A percentile compares a stretch with the other conserved stretches of the same genome.
phyloP scores from a whole-genome alignment of 495 filamentous ascomycete species.

The Penicillium simplicissimum region DNA sequence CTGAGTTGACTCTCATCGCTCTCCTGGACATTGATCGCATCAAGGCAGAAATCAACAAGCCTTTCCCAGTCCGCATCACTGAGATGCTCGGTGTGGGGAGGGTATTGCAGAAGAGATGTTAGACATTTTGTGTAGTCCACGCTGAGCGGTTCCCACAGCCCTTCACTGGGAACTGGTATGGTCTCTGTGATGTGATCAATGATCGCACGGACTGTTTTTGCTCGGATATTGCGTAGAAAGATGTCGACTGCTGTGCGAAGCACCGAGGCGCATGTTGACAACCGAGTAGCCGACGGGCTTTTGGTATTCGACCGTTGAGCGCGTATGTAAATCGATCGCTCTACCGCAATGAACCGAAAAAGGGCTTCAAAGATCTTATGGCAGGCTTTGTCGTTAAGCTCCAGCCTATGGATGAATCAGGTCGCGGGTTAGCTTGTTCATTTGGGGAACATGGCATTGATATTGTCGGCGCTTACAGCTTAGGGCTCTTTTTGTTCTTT shows the following conservation, averaged over 20 bases:
- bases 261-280: constrained; percentile 70
- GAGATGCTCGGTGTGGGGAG: constrained; percentile 78
- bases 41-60: constrained; percentile 65
- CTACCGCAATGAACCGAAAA: constrained; percentile 65
- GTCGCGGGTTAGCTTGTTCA: constrained; percentile 19
- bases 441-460: constrained; percentile 1
- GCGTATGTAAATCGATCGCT: constrained; percentile 64
- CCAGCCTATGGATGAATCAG: constrained; percentile 41
- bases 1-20: constrained; percentile 33
- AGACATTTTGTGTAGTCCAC: constrained; percentile 80
- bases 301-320: constrained; percentile 51
- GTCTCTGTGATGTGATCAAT: constrained; percentile 80
- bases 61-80: constrained; percentile 65
- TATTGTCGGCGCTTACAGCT: constrained; percentile 49
- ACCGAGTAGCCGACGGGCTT: constrained; percentile 51
- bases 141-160: constrained; percentile 68
- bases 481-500: constrained; percentile 56
- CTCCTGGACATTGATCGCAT: constrained; percentile 23
- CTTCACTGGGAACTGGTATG: constrained; percentile 58
- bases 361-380: constrained; percentile 80
- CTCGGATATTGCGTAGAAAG: constrained; percentile 65
- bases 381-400: constrained; percentile 71
- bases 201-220: constrained; percentile 74
- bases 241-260: constrained; percentile 69
- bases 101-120: constrained; percentile 64